Percentiles rank a stretch among this genome's conserved stretches.
Conservation (phyloP, 139 green algal genomes). For the Trebouxia sp. region DNA sequence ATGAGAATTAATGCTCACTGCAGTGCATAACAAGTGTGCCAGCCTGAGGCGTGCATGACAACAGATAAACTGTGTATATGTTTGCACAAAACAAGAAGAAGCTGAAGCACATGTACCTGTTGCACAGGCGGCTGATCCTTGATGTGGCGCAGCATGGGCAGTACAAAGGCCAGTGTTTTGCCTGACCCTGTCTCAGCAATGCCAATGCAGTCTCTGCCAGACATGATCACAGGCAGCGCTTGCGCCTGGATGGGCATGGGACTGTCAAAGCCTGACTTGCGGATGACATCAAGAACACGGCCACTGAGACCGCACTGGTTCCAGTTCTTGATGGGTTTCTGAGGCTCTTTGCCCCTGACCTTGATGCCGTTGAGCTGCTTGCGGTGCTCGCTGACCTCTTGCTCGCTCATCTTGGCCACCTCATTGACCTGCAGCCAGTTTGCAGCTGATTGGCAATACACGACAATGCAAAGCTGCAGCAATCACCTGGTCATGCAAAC, state of each 20-base stretch:
- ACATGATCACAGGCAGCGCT: conserved; percentile 96
- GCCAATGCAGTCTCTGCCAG: conserved; percentile 94
- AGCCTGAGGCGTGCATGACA: too few relatives aligned
- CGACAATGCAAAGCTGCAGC: too few relatives aligned
- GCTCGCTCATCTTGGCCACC: conserved; percentile 67
- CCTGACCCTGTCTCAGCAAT: conserved; percentile 97
- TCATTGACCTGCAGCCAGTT: conserved; percentile 60
- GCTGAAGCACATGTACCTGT: conserved; percentile 81
- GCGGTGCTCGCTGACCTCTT: conserved; percentile 72
- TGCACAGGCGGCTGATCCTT: conserved; percentile 79
- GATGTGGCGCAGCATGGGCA: conserved; percentile 96
- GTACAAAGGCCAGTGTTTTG: conserved; percentile 97
- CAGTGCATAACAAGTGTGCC: too few relatives aligned
- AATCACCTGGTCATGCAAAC: too few relatives aligned
- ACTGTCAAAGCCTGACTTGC: conserved; percentile 71
- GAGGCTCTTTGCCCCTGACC: conserved; percentile 81
- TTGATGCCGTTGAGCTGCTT: conserved; percentile 80
- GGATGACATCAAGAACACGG: conserved; percentile 79
- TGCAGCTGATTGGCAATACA: too few relatives aligned
- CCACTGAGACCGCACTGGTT: conserved; percentile 77
- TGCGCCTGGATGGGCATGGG: conserved; percentile 97
- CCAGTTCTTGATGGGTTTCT: conserved; percentile 85
- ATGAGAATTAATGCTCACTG: too few relatives aligned
- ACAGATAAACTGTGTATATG: too few relatives aligned
- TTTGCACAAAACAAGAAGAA: too few relatives aligned